A percentile compares a stretch with the other conserved stretches of the same genome.
These are phyloP conservation scores for Aurinia saxatilis DNA, from an alignment of 345 rosid genomes.

Conservation along the genomic window DNA sequence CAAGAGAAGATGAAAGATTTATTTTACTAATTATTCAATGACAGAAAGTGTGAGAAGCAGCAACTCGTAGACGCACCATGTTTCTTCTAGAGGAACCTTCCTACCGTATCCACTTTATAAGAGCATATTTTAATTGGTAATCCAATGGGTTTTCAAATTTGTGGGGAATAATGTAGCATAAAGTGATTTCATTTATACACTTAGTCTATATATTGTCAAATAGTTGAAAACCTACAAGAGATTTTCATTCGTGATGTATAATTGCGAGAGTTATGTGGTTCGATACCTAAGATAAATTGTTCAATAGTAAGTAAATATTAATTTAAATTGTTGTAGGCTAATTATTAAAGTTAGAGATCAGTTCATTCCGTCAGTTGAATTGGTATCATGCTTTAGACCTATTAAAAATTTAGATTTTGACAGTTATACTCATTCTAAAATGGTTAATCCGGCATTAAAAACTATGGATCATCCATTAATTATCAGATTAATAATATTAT, in stretches of 20 bases:
- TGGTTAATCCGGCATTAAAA: no score
- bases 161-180: slow-evolving; percentile 7
- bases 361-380: no score
- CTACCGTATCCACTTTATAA: not conserved
- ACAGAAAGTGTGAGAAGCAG: slow-evolving; percentile 5
- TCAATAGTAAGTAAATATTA: not conserved
- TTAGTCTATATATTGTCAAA: not conserved
- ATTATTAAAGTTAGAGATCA: no score
- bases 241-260: not conserved
- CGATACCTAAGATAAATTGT: not conserved
- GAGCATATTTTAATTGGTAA: not conserved
- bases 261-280: not conserved
- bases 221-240: not conserved
- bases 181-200: not conserved
- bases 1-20: no score
- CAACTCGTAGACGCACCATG: slow-evolving; percentile 25
- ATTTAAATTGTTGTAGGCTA: no score
- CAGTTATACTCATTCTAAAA: no score
- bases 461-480: no score
- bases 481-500: no score
- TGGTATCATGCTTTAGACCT: no score
- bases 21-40: no score
- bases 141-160: slow-evolving; percentile 1
- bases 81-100: slow-evolving; percentile 17
- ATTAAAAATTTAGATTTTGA: no score